phyloP scores from a whole-genome alignment of 164 flowering plant genomes.

The Buxus sempervirens region DNA sequence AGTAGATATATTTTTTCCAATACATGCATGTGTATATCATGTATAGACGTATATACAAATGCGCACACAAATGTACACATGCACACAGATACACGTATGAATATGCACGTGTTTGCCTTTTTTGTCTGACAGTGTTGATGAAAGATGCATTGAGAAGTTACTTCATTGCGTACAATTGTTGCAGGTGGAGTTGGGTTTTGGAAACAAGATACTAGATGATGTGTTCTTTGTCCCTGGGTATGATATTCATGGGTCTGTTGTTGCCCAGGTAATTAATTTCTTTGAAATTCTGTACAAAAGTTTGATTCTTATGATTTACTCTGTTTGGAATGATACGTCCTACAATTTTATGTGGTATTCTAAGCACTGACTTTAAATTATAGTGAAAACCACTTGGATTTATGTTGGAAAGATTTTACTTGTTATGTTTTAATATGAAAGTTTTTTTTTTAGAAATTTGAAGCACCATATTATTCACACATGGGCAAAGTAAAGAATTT shows the following conservation, averaged over 20 bases:
- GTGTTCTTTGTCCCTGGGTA: conserved; percentile 85
- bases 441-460: no score
- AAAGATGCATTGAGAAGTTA: neutral
- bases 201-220: conserved; percentile 66
- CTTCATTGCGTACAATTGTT: conserved; percentile 4
- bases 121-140: neutral
- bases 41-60: no score
- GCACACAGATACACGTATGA: no score
- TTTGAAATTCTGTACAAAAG: neutral
- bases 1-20: no score
- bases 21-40: no score
- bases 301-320: neutral
- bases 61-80: no score
- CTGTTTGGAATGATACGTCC: no score
- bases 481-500: no score
- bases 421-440: no score
- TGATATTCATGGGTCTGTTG: conserved; percentile 79
- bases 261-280: conserved; percentile 79
- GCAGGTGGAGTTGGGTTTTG: conserved; percentile 92
- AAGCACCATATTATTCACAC: no score
- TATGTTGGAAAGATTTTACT: no score
- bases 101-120: neutral
- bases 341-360: neutral
- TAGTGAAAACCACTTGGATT: neutral
- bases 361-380: neutral